These are phyloP conservation scores for Nicotiana knightiana DNA, from an alignment of 257 asterid species.

Conservation along the genomic window DNA sequence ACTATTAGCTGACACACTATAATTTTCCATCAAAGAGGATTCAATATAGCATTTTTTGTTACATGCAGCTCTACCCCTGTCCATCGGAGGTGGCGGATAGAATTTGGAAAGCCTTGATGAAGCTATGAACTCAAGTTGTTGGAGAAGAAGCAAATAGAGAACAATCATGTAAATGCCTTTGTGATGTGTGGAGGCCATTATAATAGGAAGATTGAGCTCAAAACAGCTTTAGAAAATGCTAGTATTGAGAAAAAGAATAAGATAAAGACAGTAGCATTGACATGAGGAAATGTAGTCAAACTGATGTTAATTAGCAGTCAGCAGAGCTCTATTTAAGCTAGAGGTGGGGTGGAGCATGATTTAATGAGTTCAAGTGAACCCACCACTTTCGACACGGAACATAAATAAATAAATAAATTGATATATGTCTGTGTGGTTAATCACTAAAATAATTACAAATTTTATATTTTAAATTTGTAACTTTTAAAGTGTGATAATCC, in stretches of 20 bases:
- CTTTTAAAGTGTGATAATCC: too few relatives aligned
- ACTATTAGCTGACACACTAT: background rate
- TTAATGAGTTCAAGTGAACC: background rate
- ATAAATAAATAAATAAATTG: too few relatives aligned
- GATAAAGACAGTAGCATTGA: background rate
- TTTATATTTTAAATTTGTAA: too few relatives aligned
- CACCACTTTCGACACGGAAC: background rate
- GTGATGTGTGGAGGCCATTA: background rate
- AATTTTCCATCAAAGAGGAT: too few relatives aligned
- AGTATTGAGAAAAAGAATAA: background rate
- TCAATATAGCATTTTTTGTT: background rate
- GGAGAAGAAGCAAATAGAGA: conserved; percentile 9
- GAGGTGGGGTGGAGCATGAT: background rate
- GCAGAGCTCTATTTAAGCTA: conserved; percentile 8
- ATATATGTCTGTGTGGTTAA: too few relatives aligned
- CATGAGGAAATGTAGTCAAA: background rate
- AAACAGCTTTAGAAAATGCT: background rate
- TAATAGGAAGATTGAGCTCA: background rate
- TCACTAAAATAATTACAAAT: too few relatives aligned
- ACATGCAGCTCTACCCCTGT: background rate
- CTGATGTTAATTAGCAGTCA: conserved; percentile 4
- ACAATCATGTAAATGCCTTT: background rate
- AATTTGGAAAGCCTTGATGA: conserved; percentile 7
- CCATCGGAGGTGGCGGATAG: background rate
- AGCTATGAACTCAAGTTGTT: conserved; percentile 11